Percentiles rank a stretch among this genome's conserved stretches.
phyloP scores from a whole-genome alignment of 2,329 filamentous ascomycete species.

The Ophiostoma fasciatum region DNA sequence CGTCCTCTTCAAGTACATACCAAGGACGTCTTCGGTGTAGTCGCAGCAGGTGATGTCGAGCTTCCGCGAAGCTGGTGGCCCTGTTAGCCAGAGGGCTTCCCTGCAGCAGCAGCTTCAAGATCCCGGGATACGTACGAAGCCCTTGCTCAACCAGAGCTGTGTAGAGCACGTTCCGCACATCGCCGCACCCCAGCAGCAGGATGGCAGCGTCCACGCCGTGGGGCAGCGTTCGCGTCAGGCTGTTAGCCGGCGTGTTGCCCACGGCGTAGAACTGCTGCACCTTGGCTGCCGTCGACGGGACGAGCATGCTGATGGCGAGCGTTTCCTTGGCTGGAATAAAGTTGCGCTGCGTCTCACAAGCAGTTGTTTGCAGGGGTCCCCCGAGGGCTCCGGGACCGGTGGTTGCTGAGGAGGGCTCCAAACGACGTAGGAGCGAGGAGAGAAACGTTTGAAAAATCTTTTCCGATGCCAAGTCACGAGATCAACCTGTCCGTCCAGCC shows the following conservation, averaged over 20 bases:
- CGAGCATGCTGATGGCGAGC: slow-evolving; percentile 24
- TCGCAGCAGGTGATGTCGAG: slow-evolving; percentile 45
- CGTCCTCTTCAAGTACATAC: slow-evolving; percentile 18
- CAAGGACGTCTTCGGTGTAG: slow-evolving; percentile 31
- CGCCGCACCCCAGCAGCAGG: slow-evolving; percentile 40
- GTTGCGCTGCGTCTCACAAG: too few relatives aligned
- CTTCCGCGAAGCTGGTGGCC: slow-evolving; percentile 20
- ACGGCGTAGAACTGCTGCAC: slow-evolving; percentile 28
- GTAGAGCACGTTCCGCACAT: slow-evolving; percentile 41
- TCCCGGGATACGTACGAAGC: too few relatives aligned
- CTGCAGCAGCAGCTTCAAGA: too few relatives aligned
- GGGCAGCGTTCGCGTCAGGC: slow-evolving; percentile 31
- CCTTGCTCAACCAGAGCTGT: slow-evolving; percentile 26
- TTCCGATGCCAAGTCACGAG: too few relatives aligned
- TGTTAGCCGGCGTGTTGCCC: slow-evolving; percentile 40
- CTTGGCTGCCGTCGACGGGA: slow-evolving; percentile 19
- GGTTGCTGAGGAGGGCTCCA: too few relatives aligned
- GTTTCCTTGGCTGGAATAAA: too few relatives aligned
- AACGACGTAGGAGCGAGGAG: too few relatives aligned
- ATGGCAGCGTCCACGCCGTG: slow-evolving; percentile 33
- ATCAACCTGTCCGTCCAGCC: too few relatives aligned
- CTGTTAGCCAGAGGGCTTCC: slow-evolving; percentile 15
- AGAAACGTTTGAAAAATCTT: too few relatives aligned
- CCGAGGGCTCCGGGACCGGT: too few relatives aligned
- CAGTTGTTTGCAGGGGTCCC: too few relatives aligned